Evolutionary conservation across 768 basidiomycete species (phyloP).

Genomic region (Russula sp.): DNA sequence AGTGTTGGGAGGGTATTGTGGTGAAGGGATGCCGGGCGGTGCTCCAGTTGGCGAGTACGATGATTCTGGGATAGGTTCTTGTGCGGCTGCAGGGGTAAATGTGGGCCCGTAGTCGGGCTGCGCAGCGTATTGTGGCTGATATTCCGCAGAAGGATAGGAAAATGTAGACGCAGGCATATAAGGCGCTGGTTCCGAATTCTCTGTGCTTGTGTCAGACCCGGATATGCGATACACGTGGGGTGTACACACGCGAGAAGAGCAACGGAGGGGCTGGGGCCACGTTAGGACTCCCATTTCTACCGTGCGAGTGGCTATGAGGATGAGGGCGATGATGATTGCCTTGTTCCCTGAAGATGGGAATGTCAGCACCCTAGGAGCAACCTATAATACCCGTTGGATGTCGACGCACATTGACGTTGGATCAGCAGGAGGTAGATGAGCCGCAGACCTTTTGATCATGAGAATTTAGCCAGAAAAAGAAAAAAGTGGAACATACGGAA

Average conservation of each 20-base stretch:
- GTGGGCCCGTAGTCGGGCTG: not conserved
- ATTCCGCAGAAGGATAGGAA: not conserved
- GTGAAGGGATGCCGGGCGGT: not conserved
- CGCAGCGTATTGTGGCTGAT: not conserved
- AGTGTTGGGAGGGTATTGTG: not conserved
- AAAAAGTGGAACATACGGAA: not conserved
- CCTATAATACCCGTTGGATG: not conserved
- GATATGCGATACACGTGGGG: not conserved
- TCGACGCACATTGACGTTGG: not conserved
- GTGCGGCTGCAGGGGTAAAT: not conserved
- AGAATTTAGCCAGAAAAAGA: not conserved
- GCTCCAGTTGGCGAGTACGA: not conserved
- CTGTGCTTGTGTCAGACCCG: not conserved
- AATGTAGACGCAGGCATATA: not conserved
- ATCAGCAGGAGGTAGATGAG: not conserved
- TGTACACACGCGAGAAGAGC: conserved; percentile 4
- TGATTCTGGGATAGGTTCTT: not conserved
- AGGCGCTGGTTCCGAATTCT: conserved; percentile 9
- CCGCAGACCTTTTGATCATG: not conserved
- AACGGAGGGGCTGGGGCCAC: conserved; percentile 2
- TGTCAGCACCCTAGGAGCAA: not conserved
- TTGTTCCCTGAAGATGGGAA: conserved; percentile 8
- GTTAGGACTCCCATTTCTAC: conserved; percentile 3
- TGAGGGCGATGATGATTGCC: conserved; percentile 24
- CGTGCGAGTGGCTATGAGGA: conserved; percentile 4